Conservation (phyloP, 2,329 filamentous ascomycete genomes). For the Tolypocladium nubicola region DNA sequence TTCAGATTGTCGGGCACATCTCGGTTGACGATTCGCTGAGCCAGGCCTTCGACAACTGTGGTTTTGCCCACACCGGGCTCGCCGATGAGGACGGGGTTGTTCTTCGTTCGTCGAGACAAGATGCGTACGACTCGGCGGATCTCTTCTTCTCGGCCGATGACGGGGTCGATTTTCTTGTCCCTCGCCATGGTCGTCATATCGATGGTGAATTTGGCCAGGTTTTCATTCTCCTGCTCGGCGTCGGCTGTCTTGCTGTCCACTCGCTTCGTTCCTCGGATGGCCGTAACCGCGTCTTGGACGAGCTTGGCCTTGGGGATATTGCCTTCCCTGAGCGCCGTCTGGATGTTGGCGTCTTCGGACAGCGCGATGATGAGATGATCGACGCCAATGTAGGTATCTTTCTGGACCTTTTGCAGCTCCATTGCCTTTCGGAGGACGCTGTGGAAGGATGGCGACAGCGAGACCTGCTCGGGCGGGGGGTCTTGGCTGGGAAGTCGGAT, state of each 20-base stretch:
- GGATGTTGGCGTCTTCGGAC: constrained; percentile 66
- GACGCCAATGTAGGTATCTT: constrained; percentile 87
- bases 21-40: constrained; percentile 88
- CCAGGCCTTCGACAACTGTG: constrained; percentile 91
- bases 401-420: constrained; percentile 93
- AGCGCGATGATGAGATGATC: constrained; percentile 87
- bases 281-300: constrained; percentile 79
- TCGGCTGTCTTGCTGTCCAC: constrained; percentile 97
- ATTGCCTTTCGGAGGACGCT: constrained; percentile 75
- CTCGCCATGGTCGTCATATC: constrained; percentile 95
- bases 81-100: constrained; percentile 96
- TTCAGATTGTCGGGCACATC: constrained; percentile 95
- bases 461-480: constrained; percentile 81
- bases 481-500: constrained; percentile 91
- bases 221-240: constrained; percentile 85
- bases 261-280: constrained; percentile 83
- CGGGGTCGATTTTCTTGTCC: constrained; percentile 95
- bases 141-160: constrained; percentile 94
- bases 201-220: constrained; percentile 94
- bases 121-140: constrained; percentile 88
- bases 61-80: constrained; percentile 98
- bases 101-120: constrained; percentile 87
- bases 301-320: constrained; percentile 89
- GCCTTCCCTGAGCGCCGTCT: constrained; percentile 66
- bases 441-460: constrained; percentile 71